phyloP scores from a whole-genome alignment of 495 filamentous ascomycete genomes.

The Talaromyces thailandensis region DNA sequence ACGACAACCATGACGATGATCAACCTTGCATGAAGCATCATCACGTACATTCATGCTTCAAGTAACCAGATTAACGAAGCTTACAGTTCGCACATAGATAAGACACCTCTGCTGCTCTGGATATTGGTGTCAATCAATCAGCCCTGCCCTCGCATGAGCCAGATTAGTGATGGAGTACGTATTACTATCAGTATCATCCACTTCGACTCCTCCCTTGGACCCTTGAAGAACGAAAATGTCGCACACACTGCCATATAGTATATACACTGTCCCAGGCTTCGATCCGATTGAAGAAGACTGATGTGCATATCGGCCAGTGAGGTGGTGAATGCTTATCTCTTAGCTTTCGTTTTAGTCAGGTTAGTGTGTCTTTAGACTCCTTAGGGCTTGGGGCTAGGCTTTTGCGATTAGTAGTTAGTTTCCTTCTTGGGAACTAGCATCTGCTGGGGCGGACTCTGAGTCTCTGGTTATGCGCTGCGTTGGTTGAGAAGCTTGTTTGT shows the following conservation, averaged over 20 bases:
- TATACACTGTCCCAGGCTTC: neutral
- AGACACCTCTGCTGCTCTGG: neutral
- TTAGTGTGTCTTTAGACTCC: neutral
- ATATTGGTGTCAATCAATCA: neutral
- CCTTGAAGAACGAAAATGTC: neutral
- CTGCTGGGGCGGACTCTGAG: neutral
- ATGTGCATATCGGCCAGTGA: neutral
- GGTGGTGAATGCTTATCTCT: slow-evolving; percentile 1
- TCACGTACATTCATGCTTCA: neutral
- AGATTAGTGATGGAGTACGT: neutral
- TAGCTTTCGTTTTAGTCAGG: neutral
- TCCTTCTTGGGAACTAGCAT: neutral
- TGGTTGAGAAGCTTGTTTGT: neutral
- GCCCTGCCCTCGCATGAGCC: neutral
- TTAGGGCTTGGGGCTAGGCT: neutral
- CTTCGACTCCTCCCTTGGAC: neutral
- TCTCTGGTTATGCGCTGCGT: neutral
- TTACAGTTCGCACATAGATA: neutral
- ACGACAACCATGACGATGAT: neutral
- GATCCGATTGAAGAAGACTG: neutral
- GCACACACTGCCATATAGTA: neutral
- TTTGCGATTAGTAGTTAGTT: neutral
- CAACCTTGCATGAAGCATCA: neutral
- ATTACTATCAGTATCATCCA: no score
- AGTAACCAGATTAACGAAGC: neutral